Conservation (phyloP, 805 yeast genomes). For the Kazachstania martiniae region DNA sequence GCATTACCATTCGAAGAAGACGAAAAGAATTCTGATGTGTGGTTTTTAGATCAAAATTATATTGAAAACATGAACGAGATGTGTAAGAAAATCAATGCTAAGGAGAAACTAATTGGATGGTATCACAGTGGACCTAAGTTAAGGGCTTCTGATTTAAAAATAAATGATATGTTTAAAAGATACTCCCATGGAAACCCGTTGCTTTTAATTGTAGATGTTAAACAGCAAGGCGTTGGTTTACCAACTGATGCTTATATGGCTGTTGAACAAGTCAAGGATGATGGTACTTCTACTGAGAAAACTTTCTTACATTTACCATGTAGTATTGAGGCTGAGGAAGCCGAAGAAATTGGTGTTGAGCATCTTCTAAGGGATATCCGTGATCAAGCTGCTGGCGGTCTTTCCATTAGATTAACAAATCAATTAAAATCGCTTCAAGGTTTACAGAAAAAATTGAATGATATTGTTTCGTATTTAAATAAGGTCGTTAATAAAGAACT, state of each 20-base stretch:
- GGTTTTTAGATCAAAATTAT: slow-evolving; percentile 95
- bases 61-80: slow-evolving; percentile 94
- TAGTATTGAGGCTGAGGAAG: slow-evolving; percentile 91
- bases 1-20: slow-evolving; percentile 99
- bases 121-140: slow-evolving; percentile 96
- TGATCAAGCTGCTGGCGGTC: slow-evolving; percentile 91
- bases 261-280: slow-evolving; percentile 90
- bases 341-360: slow-evolving; percentile 98
- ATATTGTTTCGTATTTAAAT: slow-evolving; percentile 66
- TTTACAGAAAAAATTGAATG: slow-evolving; percentile 64
- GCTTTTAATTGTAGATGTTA: slow-evolving; percentile 82
- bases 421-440: slow-evolving; percentile 85
- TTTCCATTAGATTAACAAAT: slow-evolving; percentile 77
- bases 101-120: slow-evolving; percentile 97
- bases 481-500: slow-evolving; percentile 60
- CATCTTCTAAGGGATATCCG: slow-evolving; percentile 88
- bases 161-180: slow-evolving; percentile 79
- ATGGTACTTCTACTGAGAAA: slow-evolving; percentile 85
- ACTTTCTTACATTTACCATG: slow-evolving; percentile 93
- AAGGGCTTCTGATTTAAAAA: slow-evolving; percentile 76
- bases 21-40: slow-evolving; percentile 78
- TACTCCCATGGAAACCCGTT: slow-evolving; percentile 68
- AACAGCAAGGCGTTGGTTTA: slow-evolving; percentile 69
- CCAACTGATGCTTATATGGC: slow-evolving; percentile 95
- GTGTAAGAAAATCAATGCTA: slow-evolving; percentile 96